These are phyloP conservation scores for Leccinum subrobustum DNA, from an alignment of 1,284 basidiomycete species.

Conservation along the genomic window DNA sequence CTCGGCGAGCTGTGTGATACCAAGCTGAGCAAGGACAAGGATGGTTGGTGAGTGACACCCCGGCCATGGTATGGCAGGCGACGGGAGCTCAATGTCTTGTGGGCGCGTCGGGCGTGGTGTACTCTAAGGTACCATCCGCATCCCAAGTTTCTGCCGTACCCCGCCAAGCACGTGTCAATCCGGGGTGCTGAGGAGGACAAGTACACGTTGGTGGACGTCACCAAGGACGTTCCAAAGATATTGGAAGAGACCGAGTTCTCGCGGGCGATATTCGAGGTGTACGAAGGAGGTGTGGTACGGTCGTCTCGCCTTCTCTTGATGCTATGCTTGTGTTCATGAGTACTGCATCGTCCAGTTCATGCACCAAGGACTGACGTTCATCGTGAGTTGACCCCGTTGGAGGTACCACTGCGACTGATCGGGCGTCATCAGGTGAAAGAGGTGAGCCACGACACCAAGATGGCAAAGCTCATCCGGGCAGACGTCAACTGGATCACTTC, in stretches of 20 bases:
- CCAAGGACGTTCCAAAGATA: constrained; percentile 46
- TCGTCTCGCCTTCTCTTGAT: neutral
- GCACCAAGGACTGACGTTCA: constrained; percentile 77
- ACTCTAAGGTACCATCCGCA: constrained; percentile 77
- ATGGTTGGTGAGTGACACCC: constrained; percentile 60
- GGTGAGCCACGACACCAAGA: constrained; percentile 77
- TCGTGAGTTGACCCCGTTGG: constrained; percentile 42
- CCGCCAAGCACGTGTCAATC: constrained; percentile 72
- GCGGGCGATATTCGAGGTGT: constrained; percentile 82
- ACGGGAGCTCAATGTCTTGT: neutral
- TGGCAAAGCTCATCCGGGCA: constrained; percentile 68
- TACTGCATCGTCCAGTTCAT: constrained; percentile 55
- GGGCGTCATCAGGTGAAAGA: constrained; percentile 61
- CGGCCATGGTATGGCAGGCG: neutral
- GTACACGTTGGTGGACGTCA: constrained; percentile 75
- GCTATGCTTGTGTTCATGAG: constrained; percentile 2
- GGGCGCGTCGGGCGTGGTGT: neutral
- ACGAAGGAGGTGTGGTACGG: constrained; percentile 73
- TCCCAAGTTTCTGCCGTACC: constrained; percentile 75
- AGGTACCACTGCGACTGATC: constrained; percentile 5
- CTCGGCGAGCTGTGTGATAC: constrained; percentile 57
- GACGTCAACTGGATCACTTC: constrained; percentile 86
- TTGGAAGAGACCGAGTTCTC: constrained; percentile 89
- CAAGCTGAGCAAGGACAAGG: constrained; percentile 57
- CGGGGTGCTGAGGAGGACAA: constrained; percentile 78